Base-by-base conservation (phyloP, 78 protist genomes). In the Dictyostelium purpureum region DNA sequence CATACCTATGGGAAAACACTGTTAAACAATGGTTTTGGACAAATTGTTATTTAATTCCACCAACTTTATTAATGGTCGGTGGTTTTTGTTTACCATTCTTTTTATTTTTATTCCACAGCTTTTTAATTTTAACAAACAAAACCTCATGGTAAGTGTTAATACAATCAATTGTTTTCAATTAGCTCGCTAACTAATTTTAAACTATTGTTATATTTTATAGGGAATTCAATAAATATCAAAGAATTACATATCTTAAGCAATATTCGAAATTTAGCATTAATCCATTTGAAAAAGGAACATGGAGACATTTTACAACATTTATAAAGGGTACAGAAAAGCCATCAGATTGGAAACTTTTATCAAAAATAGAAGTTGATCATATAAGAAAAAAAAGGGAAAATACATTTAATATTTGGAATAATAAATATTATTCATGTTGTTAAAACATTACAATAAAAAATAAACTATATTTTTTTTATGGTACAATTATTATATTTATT, bases 381-480 rank as follows among this genome's bases (percentile, higher is more conserved):
- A 43, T 47, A 43, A 85, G 59, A 38, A 85, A 85, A 70, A 40
- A 31, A 45, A 47, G 26, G 38, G 69, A 70, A 31, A 71, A 57
- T 14, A 40, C 63, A 10, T 83, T 63, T 35, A 85, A 57, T 28
- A 21, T 85, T 10, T 85, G 92, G 92, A 85, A 85, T 21, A 85
- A 85, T 73, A 42, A 85, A 56, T 85, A 85, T 73, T 85, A 85
- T 38, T 85, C 92, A 42, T 85, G 92, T 73, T 85, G 80, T 59
- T 63, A 66, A n/a, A n/a, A n/a, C n/a, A n/a, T n/a, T 51, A 51
- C 45, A 74, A 71, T 24, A n/a, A 47, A 73, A 31, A 73, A 28
- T 16, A 18, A 42, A 9, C 10, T 45, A 28, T n/a, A 31, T 26
- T 12, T 11, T 26, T 45, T 26, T n/a, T 7, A 47, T 45, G 4